Percentiles rank a stretch among this genome's conserved stretches.
Conservation (phyloP, 2,329 filamentous ascomycete genomes). For the Alternaria longipes region DNA sequence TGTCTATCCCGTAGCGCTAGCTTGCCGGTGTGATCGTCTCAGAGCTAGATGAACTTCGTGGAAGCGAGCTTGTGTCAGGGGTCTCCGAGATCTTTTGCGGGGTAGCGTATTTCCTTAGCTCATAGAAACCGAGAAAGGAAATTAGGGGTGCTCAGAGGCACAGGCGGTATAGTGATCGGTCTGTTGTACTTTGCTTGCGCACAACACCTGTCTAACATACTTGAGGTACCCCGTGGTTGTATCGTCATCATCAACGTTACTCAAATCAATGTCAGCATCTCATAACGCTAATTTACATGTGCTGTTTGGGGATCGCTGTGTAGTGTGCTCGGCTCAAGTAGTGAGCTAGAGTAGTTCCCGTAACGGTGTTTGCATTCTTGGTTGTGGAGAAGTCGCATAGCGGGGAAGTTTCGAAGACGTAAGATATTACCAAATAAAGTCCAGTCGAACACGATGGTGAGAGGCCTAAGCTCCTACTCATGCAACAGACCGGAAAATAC, state of each 20-base stretch:
- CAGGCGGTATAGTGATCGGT: constrained; percentile 6
- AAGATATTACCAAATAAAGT: constrained; percentile 44
- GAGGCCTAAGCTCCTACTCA: constrained; percentile 28
- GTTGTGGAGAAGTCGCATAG: constrained; percentile 40
- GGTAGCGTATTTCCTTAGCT: constrained; percentile 47
- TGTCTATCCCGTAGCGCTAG: constrained; percentile 9
- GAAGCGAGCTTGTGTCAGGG: constrained; percentile 23
- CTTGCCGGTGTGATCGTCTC: constrained; percentile 22
- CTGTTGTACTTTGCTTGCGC: constrained; percentile 2
- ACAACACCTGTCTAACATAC: not conserved
- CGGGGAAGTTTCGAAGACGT: constrained; percentile 51
- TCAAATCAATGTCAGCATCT: constrained; percentile 1
- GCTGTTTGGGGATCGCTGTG: not conserved
- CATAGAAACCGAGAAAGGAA: constrained; percentile 32
- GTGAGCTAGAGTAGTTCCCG: constrained; percentile 46
- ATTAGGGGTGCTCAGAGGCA: constrained; percentile 4
- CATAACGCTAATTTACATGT: not conserved
- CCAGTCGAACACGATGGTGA: constrained; percentile 30
- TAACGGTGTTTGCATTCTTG: constrained; percentile 25
- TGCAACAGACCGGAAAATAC: constrained; percentile 30
- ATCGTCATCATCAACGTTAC: not conserved
- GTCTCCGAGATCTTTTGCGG: constrained; percentile 40
- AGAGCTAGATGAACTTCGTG: constrained; percentile 18
- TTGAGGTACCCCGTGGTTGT: not conserved
- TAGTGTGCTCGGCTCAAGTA: constrained; percentile 31